A percentile compares a stretch with the other conserved stretches of the same genome.
Evolutionary conservation across 805 yeast genomes (phyloP).

Genomic region (Candida takata): DNA sequence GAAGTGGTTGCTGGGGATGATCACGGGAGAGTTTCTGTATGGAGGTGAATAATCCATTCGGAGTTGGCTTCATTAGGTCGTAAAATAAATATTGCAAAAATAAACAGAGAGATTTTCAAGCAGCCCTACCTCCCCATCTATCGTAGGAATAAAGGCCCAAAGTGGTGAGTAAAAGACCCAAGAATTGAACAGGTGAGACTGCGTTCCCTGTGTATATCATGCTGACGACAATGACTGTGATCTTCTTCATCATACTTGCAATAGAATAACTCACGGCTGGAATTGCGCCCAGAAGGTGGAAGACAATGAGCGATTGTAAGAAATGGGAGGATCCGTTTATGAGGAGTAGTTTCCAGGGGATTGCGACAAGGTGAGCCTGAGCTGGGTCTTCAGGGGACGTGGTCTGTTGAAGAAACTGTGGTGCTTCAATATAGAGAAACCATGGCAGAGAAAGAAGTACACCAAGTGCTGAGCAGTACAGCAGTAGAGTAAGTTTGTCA

Average conservation of each 20-base stretch:
- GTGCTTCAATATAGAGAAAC: slow-evolving; percentile 59
- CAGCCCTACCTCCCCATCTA: slow-evolving; percentile 43
- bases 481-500: slow-evolving; percentile 73
- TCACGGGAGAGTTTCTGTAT: slow-evolving; percentile 42
- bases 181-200: slow-evolving; percentile 36
- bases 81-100: neutral
- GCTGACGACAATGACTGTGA: slow-evolving; percentile 75
- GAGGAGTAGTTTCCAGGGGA: slow-evolving; percentile 44
- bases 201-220: slow-evolving; percentile 53
- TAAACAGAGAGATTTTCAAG: neutral
- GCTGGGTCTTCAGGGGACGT: slow-evolving; percentile 10
- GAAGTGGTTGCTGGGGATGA: slow-evolving; percentile 49
- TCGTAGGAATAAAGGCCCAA: slow-evolving; percentile 58
- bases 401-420: slow-evolving; percentile 19
- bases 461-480: slow-evolving; percentile 74
- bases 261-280: slow-evolving; percentile 83
- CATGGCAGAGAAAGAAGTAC: slow-evolving; percentile 65
- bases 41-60: too few relatives aligned
- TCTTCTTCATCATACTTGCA: slow-evolving; percentile 82
- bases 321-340: slow-evolving; percentile 74
- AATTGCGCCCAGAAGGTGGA: slow-evolving; percentile 70
- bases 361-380: slow-evolving; percentile 23
- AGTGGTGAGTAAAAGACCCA: slow-evolving; percentile 46
- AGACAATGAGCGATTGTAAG: slow-evolving; percentile 72
- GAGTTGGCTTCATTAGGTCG: too few relatives aligned